Evolutionary conservation across 176 grass and related monocot species (phyloP), one percentile per base, ranked within the genome.

Genomic region (Carex littledalei): DNA sequence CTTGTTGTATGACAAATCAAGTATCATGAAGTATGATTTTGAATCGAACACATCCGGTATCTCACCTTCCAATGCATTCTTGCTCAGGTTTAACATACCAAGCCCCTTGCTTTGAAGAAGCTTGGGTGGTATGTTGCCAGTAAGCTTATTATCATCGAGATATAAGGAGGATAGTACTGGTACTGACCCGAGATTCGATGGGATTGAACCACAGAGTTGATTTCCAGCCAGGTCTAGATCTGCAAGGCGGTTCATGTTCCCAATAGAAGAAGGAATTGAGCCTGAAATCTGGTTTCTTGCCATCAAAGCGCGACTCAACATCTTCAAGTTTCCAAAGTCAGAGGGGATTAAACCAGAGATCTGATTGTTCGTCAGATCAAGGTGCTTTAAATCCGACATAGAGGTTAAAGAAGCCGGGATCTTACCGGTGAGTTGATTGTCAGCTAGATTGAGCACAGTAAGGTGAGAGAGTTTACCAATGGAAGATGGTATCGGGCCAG

Each of bases 151-250:
- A 18, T 83, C 26, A 29, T 87, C 93, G 17, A 99, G 88, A 86
- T 91, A 84, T 8, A 99, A 87, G 8, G 96, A 87, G 11, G 93
- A 87, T 0, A 95, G 97, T 84, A 94, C 91, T 13, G 72, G 29
- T 22, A 16, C n/a, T 1, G 85, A 78, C 0, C 93, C 97, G 4
- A 99, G 67, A 4, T 17, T 65, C 21, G 76, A 60, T 0, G 93
- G 97, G 31, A 99, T 84, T 34, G 37, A 16, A 15, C 93, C 93
- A 1, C 84, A 87, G 77, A 99, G 87, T 45, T 59, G 86, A 88
- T 99, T 99, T 64, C 91, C 93, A 15, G 90, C 77, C 24, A 99
- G 88, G 87, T 99, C 97, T 17, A 99, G 91, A 85, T 99, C 97
- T 2, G 93, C 91, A 54, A 99, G 93, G 22, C 97, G 84, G 49